Conservation (phyloP, 331 rosid species). For the Quercus phellos region DNA sequence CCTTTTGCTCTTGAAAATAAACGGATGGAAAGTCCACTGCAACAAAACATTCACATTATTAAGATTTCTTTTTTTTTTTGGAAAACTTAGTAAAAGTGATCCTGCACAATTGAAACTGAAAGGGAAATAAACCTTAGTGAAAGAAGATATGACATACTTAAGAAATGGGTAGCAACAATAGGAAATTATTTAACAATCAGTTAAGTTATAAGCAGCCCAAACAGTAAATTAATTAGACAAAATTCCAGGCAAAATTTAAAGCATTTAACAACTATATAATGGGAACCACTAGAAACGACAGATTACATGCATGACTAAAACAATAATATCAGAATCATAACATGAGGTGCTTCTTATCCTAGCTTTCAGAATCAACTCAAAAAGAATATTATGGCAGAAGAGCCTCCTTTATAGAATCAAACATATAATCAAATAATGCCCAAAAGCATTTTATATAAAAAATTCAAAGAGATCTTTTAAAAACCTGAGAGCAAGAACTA, state of each 20-base stretch:
- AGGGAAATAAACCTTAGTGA: not conserved
- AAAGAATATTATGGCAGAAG: not conserved
- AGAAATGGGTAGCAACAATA: not conserved
- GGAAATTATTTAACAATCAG: not conserved
- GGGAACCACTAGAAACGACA: not conserved
- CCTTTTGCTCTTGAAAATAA: slow-evolving; percentile 84
- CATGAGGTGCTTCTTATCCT: not conserved
- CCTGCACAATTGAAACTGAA: not conserved
- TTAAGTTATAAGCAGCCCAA: not conserved
- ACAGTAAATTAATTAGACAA: not conserved
- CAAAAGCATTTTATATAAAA: no score
- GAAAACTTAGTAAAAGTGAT: not conserved
- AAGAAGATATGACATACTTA: not conserved
- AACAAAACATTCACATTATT: slow-evolving; percentile 31
- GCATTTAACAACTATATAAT: not conserved
- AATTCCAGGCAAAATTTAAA: not conserved
- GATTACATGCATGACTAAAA: no score
- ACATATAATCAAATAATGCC: no score
- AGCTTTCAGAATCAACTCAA: not conserved
- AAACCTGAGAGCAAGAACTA: not conserved
- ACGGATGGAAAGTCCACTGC: slow-evolving; percentile 99
- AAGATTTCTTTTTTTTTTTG: not conserved
- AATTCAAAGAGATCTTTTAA: no score
- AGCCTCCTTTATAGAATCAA: no score
- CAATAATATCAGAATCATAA: not conserved